phyloP scores from a whole-genome alignment of 768 basidiomycete genomes.

The Leucosporidium yakuticum region DNA sequence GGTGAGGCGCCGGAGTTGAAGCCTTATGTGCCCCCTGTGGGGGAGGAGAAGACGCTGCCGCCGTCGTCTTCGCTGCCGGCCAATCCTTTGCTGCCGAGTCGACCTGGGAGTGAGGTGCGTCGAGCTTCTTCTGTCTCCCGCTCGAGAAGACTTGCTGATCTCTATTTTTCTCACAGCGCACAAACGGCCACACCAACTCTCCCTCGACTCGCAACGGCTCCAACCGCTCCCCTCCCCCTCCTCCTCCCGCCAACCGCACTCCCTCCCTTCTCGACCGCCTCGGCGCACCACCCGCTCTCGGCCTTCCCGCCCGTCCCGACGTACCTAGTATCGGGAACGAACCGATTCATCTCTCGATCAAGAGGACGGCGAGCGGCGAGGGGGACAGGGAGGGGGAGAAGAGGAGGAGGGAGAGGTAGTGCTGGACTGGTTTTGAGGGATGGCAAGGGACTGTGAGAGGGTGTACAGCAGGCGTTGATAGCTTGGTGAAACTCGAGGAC shows the following conservation, averaged over 20 bases:
- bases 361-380: neutral
- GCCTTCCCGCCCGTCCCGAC: neutral
- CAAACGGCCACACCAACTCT: too few relatives aligned
- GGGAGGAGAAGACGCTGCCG: too few relatives aligned
- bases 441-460: neutral
- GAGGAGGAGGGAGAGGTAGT: neutral
- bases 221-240: neutral
- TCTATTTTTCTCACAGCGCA: too few relatives aligned
- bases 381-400: neutral
- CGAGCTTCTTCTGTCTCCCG: too few relatives aligned
- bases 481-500: neutral
- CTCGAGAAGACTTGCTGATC: too few relatives aligned
- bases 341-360: neutral
- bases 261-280: neutral
- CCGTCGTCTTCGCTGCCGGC: too few relatives aligned
- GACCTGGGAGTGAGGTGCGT: too few relatives aligned
- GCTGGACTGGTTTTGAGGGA: neutral
- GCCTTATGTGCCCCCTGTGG: too few relatives aligned
- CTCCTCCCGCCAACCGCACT: neutral
- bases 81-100: too few relatives aligned
- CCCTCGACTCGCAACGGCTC: too few relatives aligned
- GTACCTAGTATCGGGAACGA: neutral
- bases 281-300: neutral
- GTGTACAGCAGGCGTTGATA: too few relatives aligned
- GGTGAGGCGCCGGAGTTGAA: neutral